phyloP scores from a whole-genome alignment of 306 rosid species.

The Herpetospermum pedunculosum region DNA sequence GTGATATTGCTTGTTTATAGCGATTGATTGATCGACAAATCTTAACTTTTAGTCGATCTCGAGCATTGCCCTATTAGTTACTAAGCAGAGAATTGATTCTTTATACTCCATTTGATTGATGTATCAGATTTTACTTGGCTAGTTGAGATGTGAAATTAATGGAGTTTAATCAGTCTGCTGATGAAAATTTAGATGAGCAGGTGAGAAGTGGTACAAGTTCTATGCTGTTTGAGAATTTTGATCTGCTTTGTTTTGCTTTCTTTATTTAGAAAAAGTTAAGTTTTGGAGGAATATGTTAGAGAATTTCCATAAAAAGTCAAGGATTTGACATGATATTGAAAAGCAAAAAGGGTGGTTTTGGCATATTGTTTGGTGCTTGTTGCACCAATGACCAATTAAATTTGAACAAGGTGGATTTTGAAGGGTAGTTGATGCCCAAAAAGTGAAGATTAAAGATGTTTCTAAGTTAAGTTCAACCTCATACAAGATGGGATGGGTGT shows the following conservation, averaged over 20 bases:
- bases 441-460: neutral
- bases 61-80: neutral
- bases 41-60: neutral
- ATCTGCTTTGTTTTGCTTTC: neutral
- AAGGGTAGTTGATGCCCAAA: neutral
- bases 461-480: constrained; percentile 1
- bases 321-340: neutral
- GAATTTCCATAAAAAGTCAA: neutral
- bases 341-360: neutral
- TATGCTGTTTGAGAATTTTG: neutral
- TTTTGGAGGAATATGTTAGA: neutral
- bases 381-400: constrained; percentile 1
- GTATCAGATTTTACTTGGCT: neutral
- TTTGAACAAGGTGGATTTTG: neutral
- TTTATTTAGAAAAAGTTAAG: neutral
- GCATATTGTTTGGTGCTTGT: neutral
- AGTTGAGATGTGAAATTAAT: neutral
- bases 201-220: neutral
- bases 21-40: neutral
- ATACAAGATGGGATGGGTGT: neutral
- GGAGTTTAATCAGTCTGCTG: neutral
- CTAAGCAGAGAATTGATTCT: neutral
- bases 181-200: neutral
- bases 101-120: neutral
- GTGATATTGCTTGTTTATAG: constrained; percentile 3